Evolutionary conservation across 768 basidiomycete species (phyloP), one percentile per base, ranked within the genome.

Genomic region (Mycena galericulata): DNA sequence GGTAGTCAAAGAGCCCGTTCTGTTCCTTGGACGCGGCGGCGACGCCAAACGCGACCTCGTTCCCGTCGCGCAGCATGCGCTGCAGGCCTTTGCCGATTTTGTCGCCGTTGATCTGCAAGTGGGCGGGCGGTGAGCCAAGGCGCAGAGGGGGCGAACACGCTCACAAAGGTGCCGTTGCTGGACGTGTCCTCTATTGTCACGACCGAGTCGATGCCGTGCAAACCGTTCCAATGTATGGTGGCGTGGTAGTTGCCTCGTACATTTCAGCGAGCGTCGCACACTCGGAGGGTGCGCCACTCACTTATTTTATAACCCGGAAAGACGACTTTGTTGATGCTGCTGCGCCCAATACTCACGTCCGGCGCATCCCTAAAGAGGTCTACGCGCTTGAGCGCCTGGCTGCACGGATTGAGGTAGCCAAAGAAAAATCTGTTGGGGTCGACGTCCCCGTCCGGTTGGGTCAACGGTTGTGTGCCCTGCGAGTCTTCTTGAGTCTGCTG

Each of bases 21-120:
- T 81, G 32, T 72, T 85, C 55, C 81, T 80, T 51, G 75, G 78
- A 73, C 86, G 88, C 27, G 84, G 83, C 20, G 76, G 73, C 15
- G 78, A 80, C 15, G 87, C 97, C 97, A 71, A 99, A 92, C 10
- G 93, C 90, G 72, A 99, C 87, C 78, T 96, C 95, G 75, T 94
- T 93, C 9, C 96, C 96, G 67, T 94, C 89, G 15, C 84, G 85
- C 54, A 97, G 80, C 47, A 93, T 81, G 40, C 85, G 81, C 60
- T 84, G 82, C 12, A 82, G 78, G 43, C 83, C 83, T 72, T 85
- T 89, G 40, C 87, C 89, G 61, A 97, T 84, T 77, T 87, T 88
- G 43, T 78, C 78, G 32, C 88, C 88, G 72, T 92, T 93, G 73
- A 94, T 88, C 93, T 94, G 71, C 1, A 8, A 3, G 24, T n/a